These are phyloP conservation scores for Pulicaria dysenterica DNA, from an alignment of 129 eudicot species.

Conservation along the genomic window DNA sequence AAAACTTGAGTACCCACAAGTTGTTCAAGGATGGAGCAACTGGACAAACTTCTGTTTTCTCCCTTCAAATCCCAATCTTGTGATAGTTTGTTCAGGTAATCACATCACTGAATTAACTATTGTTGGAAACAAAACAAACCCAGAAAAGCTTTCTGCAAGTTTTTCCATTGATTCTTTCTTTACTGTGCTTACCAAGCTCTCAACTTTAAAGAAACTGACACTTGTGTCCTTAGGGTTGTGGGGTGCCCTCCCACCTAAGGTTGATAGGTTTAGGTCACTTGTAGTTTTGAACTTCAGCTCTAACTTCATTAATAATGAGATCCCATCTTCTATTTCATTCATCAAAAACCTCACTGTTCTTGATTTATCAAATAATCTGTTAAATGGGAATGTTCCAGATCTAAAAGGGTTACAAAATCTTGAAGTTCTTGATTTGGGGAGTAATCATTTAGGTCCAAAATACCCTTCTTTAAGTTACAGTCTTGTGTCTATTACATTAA, in stretches of 20 bases:
- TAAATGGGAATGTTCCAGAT: slow-evolving; percentile 85
- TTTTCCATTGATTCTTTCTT: slow-evolving; percentile 83
- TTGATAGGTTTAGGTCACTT: slow-evolving; percentile 61
- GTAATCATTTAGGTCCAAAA: slow-evolving; percentile 61
- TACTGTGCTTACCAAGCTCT: slow-evolving; percentile 73
- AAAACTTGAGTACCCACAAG: slow-evolving; percentile 73
- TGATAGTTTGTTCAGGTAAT: slow-evolving; percentile 61
- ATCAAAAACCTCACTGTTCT: slow-evolving; percentile 50
- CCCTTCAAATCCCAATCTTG: slow-evolving; percentile 52
- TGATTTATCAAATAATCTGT: slow-evolving; percentile 53
- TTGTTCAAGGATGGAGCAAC: slow-evolving; percentile 65
- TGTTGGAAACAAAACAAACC: slow-evolving; percentile 59
- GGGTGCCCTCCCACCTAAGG: slow-evolving; percentile 76
- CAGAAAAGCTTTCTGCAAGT: slow-evolving; percentile 43
- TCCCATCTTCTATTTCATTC: slow-evolving; percentile 59
- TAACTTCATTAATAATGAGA: slow-evolving; percentile 65
- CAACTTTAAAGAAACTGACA: slow-evolving; percentile 60
- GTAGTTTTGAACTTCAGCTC: slow-evolving; percentile 74
- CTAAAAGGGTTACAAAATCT: slow-evolving; percentile 51
- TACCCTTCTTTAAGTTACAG: slow-evolving; percentile 67
- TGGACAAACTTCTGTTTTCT: slow-evolving; percentile 81
- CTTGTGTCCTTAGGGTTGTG: slow-evolving; percentile 81
- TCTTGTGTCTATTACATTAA: slow-evolving; percentile 50
- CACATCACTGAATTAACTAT: slow-evolving; percentile 70
- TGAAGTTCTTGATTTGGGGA: slow-evolving; percentile 68